Conservation (phyloP, 305 asterid species). For the Stenogyne calaminthoides region DNA sequence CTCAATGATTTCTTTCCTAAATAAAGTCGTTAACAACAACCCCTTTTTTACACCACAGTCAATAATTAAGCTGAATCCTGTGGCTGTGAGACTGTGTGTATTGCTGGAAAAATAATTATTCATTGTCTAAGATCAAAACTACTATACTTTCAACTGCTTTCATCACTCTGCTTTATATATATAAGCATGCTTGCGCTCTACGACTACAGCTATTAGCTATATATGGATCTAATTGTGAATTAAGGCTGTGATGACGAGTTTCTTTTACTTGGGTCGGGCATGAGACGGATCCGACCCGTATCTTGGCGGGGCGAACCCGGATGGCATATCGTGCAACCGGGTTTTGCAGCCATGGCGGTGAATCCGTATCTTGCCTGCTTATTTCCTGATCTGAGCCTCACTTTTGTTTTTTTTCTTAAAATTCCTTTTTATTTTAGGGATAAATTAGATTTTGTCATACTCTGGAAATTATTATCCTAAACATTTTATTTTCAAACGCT, state of each 20-base stretch:
- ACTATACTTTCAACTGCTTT: no score
- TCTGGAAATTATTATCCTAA: no score
- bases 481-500: no score
- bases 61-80: not conserved
- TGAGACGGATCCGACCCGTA: conserved; percentile 30
- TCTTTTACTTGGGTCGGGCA: conserved; percentile 21
- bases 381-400: not conserved
- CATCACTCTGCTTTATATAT: no score
- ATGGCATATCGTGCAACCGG: not conserved
- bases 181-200: no score
- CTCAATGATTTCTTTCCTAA: conserved; percentile 29
- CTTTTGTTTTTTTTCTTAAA: not conserved
- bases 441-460: no score
- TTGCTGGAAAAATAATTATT: no score
- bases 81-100: no score
- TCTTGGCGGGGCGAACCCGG: conserved; percentile 46
- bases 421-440: no score
- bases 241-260: not conserved
- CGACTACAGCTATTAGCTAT: not conserved
- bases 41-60: not conserved
- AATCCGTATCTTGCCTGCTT: not conserved
- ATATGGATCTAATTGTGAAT: conserved; percentile 17
- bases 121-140: no score
- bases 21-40: conserved; percentile 4
- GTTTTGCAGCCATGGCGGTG: conserved; percentile 21